Conservation (phyloP, 257 asterid species). For the Solanum dulcamara region DNA sequence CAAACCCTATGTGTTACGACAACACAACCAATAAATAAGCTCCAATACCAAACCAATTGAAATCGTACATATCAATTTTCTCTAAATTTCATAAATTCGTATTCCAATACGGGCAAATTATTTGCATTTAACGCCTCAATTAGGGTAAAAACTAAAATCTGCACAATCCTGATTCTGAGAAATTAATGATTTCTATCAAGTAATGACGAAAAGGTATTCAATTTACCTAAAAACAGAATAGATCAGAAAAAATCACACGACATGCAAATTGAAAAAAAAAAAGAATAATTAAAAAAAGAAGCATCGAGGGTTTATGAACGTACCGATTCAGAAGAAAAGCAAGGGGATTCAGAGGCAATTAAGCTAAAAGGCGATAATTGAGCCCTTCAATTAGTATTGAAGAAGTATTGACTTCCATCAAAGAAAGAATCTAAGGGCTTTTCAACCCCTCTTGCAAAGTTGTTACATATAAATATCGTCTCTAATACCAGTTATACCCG, state of each 20-base stretch:
- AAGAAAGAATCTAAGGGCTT: not conserved
- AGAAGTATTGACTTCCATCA: not conserved
- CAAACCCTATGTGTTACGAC: not conserved
- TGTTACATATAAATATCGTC: too few species aligned
- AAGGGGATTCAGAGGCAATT: not conserved
- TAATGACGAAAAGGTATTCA: too few species aligned
- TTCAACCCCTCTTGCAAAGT: not conserved
- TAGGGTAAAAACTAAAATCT: not conserved
- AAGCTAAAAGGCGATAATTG: not conserved
- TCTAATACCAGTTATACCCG: not conserved
- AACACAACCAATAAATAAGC: not conserved
- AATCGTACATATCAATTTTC: not conserved
- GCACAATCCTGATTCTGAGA: not conserved
- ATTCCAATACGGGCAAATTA: not conserved
- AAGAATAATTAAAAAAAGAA: too few species aligned
- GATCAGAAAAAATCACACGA: not conserved
- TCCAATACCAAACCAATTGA: not conserved
- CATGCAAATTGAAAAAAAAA: not conserved
- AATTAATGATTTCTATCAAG: not conserved
- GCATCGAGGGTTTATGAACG: not conserved
- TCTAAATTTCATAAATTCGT: not conserved
- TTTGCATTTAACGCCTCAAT: not conserved
- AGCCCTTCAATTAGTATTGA: not conserved
- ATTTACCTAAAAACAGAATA: not conserved
- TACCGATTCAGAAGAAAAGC: not conserved